Evolutionary conservation across 176 grass and related monocot genomes (phyloP).

Genomic region (Luzula sylvatica): DNA sequence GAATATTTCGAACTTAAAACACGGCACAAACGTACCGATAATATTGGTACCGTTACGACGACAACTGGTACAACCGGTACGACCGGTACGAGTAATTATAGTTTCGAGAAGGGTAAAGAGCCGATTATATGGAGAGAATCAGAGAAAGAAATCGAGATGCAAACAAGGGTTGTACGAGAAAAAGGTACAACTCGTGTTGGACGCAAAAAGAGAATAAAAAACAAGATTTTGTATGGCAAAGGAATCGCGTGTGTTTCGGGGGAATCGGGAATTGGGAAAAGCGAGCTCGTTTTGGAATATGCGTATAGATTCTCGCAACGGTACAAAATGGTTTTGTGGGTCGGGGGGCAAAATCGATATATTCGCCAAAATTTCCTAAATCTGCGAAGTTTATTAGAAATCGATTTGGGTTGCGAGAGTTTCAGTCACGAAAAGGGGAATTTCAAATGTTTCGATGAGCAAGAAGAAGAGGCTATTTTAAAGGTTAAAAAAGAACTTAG

Average conservation of each 20-base stretch:
- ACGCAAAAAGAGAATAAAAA: constrained; percentile 47
- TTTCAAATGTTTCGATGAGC: constrained; percentile 86
- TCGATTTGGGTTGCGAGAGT: constrained; percentile 47
- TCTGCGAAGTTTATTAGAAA: constrained; percentile 58
- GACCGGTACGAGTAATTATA: constrained; percentile 32
- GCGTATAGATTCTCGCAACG: constrained; percentile 73
- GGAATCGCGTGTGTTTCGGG: constrained; percentile 94
- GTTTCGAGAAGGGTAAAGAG: constrained; percentile 66
- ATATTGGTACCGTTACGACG: not conserved
- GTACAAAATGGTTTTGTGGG: constrained; percentile 95
- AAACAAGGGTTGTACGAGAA: constrained; percentile 49
- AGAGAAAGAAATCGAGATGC: constrained; percentile 96
- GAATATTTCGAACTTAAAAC: constrained; percentile 90
- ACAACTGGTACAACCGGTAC: not conserved
- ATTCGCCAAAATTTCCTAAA: constrained; percentile 79
- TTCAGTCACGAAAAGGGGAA: constrained; percentile 64
- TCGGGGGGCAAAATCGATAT: constrained; percentile 82
- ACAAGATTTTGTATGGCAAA: constrained; percentile 86
- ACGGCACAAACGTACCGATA: constrained; percentile 47
- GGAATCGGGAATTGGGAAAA: constrained; percentile 94
- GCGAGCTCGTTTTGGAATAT: constrained; percentile 88
- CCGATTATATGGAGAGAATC: constrained; percentile 85
- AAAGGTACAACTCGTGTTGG: constrained; percentile 38
- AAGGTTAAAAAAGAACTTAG: constrained; percentile 75
- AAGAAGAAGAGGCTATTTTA: constrained; percentile 81